phyloP scores from a whole-genome alignment of 768 basidiomycete species.

The Termitomyces titanicus region DNA sequence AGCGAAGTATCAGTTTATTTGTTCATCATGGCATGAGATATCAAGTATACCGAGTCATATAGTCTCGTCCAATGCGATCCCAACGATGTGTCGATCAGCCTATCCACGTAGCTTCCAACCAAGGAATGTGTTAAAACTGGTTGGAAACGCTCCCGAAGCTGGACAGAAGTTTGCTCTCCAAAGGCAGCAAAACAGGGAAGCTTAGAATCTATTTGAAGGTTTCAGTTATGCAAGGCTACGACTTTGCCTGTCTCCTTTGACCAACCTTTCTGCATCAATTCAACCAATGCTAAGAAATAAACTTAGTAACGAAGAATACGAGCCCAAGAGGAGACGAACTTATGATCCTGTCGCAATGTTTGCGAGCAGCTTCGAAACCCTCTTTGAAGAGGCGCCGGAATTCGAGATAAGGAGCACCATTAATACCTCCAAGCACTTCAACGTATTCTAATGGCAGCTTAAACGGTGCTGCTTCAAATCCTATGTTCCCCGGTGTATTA shows the following conservation, averaged over 20 bases:
- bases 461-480: conserved; percentile 99
- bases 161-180: conserved; percentile 86
- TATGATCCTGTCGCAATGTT: conserved; percentile 95
- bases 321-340: conserved; percentile 45
- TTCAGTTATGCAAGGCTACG: neutral
- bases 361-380: conserved; percentile 90
- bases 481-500: conserved; percentile 95
- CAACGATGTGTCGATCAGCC: conserved; percentile 83
- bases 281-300: conserved; percentile 58
- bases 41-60: conserved; percentile 80
- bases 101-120: conserved; percentile 86
- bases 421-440: conserved; percentile 88
- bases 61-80: conserved; percentile 94
- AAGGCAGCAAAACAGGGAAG: conserved; percentile 89
- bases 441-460: conserved; percentile 94
- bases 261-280: conserved; percentile 92
- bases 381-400: conserved; percentile 88
- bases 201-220: conserved; percentile 59
- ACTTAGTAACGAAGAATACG: conserved; percentile 3
- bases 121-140: conserved; percentile 81
- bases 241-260: neutral
- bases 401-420: conserved; percentile 71
- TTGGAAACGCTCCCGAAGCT: conserved; percentile 91
- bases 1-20: neutral
- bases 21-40: neutral